Percentiles rank a stretch among this genome's conserved stretches.
Conservation (phyloP, 805 yeast species). For the Metschnikowia rubicola region DNA sequence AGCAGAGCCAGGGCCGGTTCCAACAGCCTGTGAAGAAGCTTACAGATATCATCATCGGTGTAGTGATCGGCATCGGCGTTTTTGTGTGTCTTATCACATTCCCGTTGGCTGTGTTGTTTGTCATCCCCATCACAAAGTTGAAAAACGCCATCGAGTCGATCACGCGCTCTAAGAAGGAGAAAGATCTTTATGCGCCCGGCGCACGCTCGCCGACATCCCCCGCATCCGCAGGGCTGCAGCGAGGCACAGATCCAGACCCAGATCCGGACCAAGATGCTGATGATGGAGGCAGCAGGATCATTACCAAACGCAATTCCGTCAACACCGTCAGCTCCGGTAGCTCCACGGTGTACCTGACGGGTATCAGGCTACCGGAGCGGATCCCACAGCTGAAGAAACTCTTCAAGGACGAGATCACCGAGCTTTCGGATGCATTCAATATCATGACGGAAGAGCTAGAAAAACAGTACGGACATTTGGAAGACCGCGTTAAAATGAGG, state of each 20-base stretch:
- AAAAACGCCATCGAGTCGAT: slow-evolving; percentile 80
- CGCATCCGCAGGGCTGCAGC: background rate
- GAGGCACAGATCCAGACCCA: background rate
- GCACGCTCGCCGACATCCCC: background rate
- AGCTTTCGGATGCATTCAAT: slow-evolving; percentile 83
- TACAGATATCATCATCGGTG: slow-evolving; percentile 68
- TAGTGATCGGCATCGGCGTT: slow-evolving; percentile 73
- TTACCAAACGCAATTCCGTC: slow-evolving; percentile 21
- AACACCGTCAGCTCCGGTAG: slow-evolving; percentile 30
- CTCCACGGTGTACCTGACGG: slow-evolving; percentile 37
- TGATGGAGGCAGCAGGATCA: background rate
- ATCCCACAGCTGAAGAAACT: slow-evolving; percentile 41
- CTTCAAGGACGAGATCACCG: slow-evolving; percentile 81
- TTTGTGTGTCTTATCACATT: slow-evolving; percentile 73
- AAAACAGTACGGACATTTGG: slow-evolving; percentile 77
- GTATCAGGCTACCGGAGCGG: slow-evolving; percentile 36
- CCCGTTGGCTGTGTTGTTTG: slow-evolving; percentile 81
- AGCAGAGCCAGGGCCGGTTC: slow-evolving; percentile 58
- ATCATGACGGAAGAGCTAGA: slow-evolving; percentile 87
- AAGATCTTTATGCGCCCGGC: slow-evolving; percentile 8
- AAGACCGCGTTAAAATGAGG: slow-evolving; percentile 81
- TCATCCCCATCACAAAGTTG: slow-evolving; percentile 73
- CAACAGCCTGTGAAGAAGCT: slow-evolving; percentile 60
- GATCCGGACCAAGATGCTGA: background rate
- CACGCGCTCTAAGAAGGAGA: slow-evolving; percentile 40